Evolutionary conservation across 768 basidiomycete species (phyloP).

Genomic region (Butyriboletus loyo): DNA sequence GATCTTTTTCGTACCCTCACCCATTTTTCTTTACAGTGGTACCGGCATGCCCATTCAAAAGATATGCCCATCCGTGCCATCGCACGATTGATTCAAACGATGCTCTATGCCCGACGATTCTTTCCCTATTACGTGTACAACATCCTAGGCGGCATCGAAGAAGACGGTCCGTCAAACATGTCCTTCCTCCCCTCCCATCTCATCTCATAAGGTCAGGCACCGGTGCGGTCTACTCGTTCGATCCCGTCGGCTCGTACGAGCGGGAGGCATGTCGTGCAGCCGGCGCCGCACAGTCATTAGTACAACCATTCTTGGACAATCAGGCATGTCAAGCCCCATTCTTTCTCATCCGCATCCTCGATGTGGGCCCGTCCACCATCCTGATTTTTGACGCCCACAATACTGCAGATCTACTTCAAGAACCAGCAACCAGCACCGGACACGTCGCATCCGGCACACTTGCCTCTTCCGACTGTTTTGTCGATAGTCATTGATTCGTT

Average conservation of each 20-base stretch:
- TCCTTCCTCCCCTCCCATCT: not conserved
- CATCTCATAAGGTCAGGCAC: slow-evolving; percentile 51
- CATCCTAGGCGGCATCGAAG: slow-evolving; percentile 93
- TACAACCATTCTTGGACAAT: slow-evolving; percentile 98
- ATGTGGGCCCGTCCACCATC: slow-evolving; percentile 39
- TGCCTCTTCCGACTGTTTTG: slow-evolving; percentile 78
- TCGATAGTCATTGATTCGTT: slow-evolving; percentile 93
- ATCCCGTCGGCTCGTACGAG: slow-evolving; percentile 98
- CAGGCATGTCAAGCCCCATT: slow-evolving; percentile 61
- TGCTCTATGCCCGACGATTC: slow-evolving; percentile 94
- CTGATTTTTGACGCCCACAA: slow-evolving; percentile 18
- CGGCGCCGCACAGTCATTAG: slow-evolving; percentile 88
- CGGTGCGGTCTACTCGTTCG: slow-evolving; percentile 99
- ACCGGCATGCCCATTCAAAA: slow-evolving; percentile 93
- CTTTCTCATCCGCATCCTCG: slow-evolving; percentile 53
- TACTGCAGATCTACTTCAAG: slow-evolving; percentile 89
- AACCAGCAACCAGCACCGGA: slow-evolving; percentile 82
- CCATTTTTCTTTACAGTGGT: slow-evolving; percentile 63
- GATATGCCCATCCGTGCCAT: slow-evolving; percentile 97
- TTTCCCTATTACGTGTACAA: slow-evolving; percentile 99
- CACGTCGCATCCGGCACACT: slow-evolving; percentile 70
- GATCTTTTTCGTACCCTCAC: not conserved
- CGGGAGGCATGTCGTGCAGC: slow-evolving; percentile 95
- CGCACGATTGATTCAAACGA: slow-evolving; percentile 97
- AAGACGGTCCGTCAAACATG: slow-evolving; percentile 68